Base-by-base conservation (phyloP, 2,329 filamentous ascomycete genomes). In the Fusarium oxysporum region DNA sequence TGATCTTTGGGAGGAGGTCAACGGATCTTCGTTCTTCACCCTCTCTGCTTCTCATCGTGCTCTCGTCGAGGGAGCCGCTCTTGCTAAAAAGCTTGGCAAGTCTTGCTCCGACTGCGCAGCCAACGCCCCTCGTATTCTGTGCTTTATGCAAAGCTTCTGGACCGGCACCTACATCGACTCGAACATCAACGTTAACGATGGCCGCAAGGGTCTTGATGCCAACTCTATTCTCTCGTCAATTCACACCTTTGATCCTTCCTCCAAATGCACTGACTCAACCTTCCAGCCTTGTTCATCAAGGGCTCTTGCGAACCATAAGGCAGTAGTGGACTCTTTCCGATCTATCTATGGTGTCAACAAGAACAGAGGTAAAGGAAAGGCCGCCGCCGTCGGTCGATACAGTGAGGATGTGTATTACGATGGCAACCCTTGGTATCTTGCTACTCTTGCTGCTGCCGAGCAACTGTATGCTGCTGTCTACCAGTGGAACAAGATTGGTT, bases 1-100 rank as follows among this genome's bases (percentile, higher is more conserved):
- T 72, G 93, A 96, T 78, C 86, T 96, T 2, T 95, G 93, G 93
- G 93, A 95, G 79, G 93, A 95, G 78, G 88, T 94, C 14, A 83
- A 86, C n/a, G 92, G 92, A 55, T 90, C 88, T 28, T 94, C 92
- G 0, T 95, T 94, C 84, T 96, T 95, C 81, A 95, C 93, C 1
- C 83, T 90, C 33, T 88, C 90, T 7, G 87, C 88, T 25, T 89
- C 92, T 59, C 90, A 95, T 79, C 71, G 66, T 77, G 85, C 89
- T n/a, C 83, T 90, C 9, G 84, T 90, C 8, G 89, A 92, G 81
- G 93, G 93, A 17, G 88, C 85, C 61, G 84, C 85, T 4, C 86
- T 95, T n/a, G 92, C 93, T 4, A 81, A 81, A n/a, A 83, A 84
- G 30, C 84, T 95, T 8, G 89, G 89, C 23, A 85, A 87, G 43